A percentile compares a stretch with the other conserved stretches of the same genome.
Evolutionary conservation across 2,329 filamentous ascomycete species (phyloP).

Genomic region (Alternaria viburni): DNA sequence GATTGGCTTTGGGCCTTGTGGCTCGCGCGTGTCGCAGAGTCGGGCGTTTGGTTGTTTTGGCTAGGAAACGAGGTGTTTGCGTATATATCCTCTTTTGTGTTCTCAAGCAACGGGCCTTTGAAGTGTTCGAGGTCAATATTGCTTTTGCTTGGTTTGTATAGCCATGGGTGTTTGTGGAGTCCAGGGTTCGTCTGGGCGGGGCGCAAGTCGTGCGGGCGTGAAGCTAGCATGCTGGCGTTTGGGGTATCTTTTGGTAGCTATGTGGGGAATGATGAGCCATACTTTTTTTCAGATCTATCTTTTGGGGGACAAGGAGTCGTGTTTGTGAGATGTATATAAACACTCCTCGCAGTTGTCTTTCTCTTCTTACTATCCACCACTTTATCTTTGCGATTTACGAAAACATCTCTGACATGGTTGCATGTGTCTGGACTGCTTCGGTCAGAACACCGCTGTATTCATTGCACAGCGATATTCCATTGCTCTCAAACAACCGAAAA

Average conservation of each 20-base stretch:
- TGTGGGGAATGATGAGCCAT: neutral
- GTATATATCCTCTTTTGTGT: neutral
- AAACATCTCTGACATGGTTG: too few relatives aligned
- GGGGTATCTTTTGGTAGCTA: neutral
- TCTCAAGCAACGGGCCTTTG: conserved; percentile 15
- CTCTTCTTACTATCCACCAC: too few relatives aligned
- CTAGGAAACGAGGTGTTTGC: neutral
- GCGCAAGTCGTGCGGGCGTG: neutral
- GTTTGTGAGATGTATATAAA: neutral
- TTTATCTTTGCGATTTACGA: too few relatives aligned
- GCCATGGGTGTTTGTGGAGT: neutral
- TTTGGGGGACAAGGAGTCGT: too few relatives aligned
- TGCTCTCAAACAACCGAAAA: too few relatives aligned
- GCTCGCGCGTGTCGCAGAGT: neutral
- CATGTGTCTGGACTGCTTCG: too few relatives aligned
- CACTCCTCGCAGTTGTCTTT: too few relatives aligned
- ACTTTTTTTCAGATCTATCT: too few relatives aligned
- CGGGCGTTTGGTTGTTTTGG: neutral
- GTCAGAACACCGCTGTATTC: too few relatives aligned
- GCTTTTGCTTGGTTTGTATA: conserved; percentile 6
- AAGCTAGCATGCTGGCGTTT: neutral
- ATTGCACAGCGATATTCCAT: too few relatives aligned
- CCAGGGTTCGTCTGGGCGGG: neutral
- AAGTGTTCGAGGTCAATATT: conserved; percentile 25
- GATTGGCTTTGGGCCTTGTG: neutral